These are phyloP conservation scores for Gnomoniopsis sp. DNA, from an alignment of 2,329 filamentous ascomycete genomes.

Conservation along the genomic window DNA sequence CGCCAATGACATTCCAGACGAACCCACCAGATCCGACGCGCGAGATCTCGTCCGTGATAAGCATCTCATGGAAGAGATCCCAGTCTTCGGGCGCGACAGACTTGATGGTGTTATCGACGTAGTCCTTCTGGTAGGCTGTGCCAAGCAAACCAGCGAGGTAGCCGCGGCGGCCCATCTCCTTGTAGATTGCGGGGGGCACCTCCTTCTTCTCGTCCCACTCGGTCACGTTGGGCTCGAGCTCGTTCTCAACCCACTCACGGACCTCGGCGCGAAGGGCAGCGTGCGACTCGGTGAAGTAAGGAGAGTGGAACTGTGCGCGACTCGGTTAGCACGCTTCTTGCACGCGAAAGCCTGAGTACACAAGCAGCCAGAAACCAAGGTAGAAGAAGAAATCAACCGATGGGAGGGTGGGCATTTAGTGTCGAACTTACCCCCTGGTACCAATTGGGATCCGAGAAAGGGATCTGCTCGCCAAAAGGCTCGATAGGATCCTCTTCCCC, in stretches of 20 bases:
- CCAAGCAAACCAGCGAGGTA: slow-evolving; percentile 93
- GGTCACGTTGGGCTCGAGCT: slow-evolving; percentile 85
- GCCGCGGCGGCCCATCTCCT: slow-evolving; percentile 88
- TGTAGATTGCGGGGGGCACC: slow-evolving; percentile 87
- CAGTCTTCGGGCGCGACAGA: slow-evolving; percentile 83
- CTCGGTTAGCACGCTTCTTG: not conserved
- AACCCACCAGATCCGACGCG: slow-evolving; percentile 86
- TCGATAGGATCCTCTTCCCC: slow-evolving; percentile 71
- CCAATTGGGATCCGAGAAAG: slow-evolving; percentile 90
- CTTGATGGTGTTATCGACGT: slow-evolving; percentile 68
- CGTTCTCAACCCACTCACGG: slow-evolving; percentile 84
- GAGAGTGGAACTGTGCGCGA: slow-evolving; percentile 76
- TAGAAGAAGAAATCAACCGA: no score
- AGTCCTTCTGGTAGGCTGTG: slow-evolving; percentile 73
- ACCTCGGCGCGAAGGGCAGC: slow-evolving; percentile 87
- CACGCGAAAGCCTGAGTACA: no score
- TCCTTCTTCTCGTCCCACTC: slow-evolving; percentile 97
- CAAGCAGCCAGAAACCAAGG: no score
- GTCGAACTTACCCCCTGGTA: slow-evolving; percentile 74
- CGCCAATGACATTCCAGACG: slow-evolving; percentile 94
- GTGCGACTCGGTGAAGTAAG: slow-evolving; percentile 94
- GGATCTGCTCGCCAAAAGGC: slow-evolving; percentile 79
- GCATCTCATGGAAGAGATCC: slow-evolving; percentile 98
- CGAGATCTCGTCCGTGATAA: slow-evolving; percentile 91
- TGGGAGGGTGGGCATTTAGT: no score